These are phyloP conservation scores for Aspergillus fumigatiaffinis DNA, from an alignment of 2,329 filamentous ascomycete genomes.

Conservation along the genomic window DNA sequence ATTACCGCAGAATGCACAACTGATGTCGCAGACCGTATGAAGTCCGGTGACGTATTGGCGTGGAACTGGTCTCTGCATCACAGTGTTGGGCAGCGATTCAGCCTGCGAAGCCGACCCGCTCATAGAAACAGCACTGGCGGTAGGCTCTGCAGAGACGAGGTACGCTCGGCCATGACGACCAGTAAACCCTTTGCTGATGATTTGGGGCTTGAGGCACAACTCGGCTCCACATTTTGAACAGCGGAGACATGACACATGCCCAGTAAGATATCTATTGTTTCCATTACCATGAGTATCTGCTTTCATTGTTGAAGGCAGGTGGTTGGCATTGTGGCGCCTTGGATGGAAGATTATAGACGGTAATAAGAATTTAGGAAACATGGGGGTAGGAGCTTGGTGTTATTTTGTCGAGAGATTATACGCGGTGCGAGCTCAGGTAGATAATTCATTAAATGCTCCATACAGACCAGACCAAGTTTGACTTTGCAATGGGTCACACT, in stretches of 20 bases:
- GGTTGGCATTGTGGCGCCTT: slow-evolving; percentile 11
- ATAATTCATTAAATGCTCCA: neutral
- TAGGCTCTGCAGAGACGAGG: slow-evolving; percentile 50
- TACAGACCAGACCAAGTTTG: neutral
- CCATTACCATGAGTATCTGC: neutral
- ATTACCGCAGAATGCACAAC: slow-evolving; percentile 53
- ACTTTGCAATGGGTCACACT: neutral
- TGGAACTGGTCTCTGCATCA: slow-evolving; percentile 53
- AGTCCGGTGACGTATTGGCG: slow-evolving; percentile 60
- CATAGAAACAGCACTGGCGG: slow-evolving; percentile 27
- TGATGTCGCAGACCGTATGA: slow-evolving; percentile 60
- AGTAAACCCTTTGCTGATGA: slow-evolving; percentile 63
- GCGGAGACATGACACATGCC: slow-evolving; percentile 53
- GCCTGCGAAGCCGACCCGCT: slow-evolving; percentile 24
- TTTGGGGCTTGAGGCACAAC: slow-evolving; percentile 56
- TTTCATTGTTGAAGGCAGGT: slow-evolving; percentile 3
- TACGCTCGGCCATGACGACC: slow-evolving; percentile 62
- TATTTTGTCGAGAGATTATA: neutral
- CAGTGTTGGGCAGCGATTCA: slow-evolving; percentile 55
- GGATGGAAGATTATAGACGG: slow-evolving; percentile 47
- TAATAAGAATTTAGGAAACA: slow-evolving; percentile 52
- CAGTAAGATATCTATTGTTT: slow-evolving; percentile 39
- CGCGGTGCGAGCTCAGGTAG: neutral
- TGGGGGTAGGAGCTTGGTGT: neutral
- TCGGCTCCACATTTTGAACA: slow-evolving; percentile 58